Evolutionary conservation across 1,139 yeast genomes (phyloP).

Genomic region (Suhomyces taliae): DNA sequence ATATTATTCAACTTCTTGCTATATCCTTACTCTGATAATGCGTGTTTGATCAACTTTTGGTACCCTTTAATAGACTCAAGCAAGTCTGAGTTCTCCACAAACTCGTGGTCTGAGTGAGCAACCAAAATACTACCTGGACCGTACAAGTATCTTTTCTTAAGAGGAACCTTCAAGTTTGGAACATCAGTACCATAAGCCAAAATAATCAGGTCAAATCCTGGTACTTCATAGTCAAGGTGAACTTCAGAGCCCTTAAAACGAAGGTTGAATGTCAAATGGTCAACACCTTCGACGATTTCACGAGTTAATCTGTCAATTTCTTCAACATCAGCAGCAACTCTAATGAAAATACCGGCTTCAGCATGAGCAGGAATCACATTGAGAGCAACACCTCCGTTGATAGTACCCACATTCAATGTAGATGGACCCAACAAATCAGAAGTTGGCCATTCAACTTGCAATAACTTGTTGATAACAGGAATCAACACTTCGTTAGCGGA

Average conservation of each 20-base stretch:
- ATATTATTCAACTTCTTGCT: background rate
- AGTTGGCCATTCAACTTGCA: slow-evolving; percentile 44
- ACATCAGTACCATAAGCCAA: slow-evolving; percentile 67
- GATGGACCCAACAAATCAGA: slow-evolving; percentile 59
- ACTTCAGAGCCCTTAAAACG: slow-evolving; percentile 35
- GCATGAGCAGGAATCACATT: slow-evolving; percentile 68
- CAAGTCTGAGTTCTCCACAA: slow-evolving; percentile 51
- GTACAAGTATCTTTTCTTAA: slow-evolving; percentile 51
- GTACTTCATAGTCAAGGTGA: slow-evolving; percentile 55
- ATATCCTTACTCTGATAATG: slow-evolving; percentile 12
- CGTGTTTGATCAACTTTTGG: slow-evolving; percentile 42
- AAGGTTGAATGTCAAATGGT: slow-evolving; percentile 26
- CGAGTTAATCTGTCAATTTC: slow-evolving; percentile 36
- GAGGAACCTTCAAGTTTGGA: slow-evolving; percentile 48
- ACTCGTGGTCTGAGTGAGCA: slow-evolving; percentile 66
- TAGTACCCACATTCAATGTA: slow-evolving; percentile 59
- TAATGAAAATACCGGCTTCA: slow-evolving; percentile 46
- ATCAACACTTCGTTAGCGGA: slow-evolving; percentile 61
- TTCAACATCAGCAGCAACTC: slow-evolving; percentile 53
- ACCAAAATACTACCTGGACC: slow-evolving; percentile 71
- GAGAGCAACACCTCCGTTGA: slow-evolving; percentile 60
- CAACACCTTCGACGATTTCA: slow-evolving; percentile 32
- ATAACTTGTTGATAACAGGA: slow-evolving; percentile 42
- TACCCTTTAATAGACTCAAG: slow-evolving; percentile 57
- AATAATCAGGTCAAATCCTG: slow-evolving; percentile 59